These are phyloP conservation scores for Moricandia arvensis DNA, from an alignment of 345 rosid species.

Conservation along the genomic window DNA sequence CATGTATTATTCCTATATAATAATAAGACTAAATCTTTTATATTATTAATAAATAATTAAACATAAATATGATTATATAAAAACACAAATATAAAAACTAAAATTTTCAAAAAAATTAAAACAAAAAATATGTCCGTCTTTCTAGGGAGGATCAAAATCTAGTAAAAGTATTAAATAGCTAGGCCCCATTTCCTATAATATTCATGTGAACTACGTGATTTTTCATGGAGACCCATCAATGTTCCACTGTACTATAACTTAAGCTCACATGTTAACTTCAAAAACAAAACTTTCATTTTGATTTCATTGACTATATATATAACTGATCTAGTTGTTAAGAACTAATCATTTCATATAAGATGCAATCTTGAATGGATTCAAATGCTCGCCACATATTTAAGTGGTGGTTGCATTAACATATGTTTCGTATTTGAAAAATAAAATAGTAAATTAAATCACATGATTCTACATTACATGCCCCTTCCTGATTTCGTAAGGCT, in stretches of 20 bases:
- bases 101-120: too few relatives aligned
- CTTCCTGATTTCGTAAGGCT: constrained; percentile 29
- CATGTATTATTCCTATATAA: too few relatives aligned
- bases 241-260: not conserved
- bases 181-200: constrained; percentile 15
- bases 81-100: too few relatives aligned
- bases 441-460: constrained; percentile 22
- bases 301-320: too few relatives aligned
- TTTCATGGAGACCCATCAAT: constrained; percentile 30
- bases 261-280: not conserved
- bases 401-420: not conserved
- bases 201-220: constrained; percentile 35
- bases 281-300: not conserved
- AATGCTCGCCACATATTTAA: not conserved
- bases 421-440: not conserved
- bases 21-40: too few relatives aligned
- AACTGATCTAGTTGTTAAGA: not conserved
- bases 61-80: too few relatives aligned
- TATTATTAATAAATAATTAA: too few relatives aligned
- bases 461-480: constrained; percentile 23
- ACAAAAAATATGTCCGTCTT: too few relatives aligned
- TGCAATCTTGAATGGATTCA: not conserved
- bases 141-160: too few relatives aligned
- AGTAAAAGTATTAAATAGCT: constrained; percentile 16
- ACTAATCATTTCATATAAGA: not conserved